phyloP scores from a whole-genome alignment of 1,139 yeast species.

The Blastobotrys buckinghamii region DNA sequence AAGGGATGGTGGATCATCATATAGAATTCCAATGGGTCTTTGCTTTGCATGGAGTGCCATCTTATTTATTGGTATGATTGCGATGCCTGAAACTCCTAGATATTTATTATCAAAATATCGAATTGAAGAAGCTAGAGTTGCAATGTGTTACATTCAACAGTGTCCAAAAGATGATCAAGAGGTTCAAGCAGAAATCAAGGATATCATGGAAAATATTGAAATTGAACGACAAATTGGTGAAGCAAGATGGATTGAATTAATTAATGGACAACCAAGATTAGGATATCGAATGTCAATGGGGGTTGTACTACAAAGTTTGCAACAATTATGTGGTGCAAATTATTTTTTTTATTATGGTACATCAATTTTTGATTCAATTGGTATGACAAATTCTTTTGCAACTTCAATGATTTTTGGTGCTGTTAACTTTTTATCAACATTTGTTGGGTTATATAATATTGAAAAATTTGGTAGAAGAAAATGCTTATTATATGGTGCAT shows the following conservation, averaged over 20 bases:
- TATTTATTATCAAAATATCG: constrained; percentile 50
- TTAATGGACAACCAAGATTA: constrained; percentile 48
- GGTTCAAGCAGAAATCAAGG: constrained; percentile 51
- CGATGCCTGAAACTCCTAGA: constrained; percentile 79
- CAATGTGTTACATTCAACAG: constrained; percentile 58
- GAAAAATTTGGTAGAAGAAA: constrained; percentile 67
- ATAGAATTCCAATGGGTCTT: constrained; percentile 55
- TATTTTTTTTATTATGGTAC: constrained; percentile 81
- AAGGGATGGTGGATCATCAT: constrained; percentile 46
- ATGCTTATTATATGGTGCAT: constrained; percentile 57
- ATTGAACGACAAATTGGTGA: constrained; percentile 55
- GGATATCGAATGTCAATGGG: constrained; percentile 62
- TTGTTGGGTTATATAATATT: constrained; percentile 58
- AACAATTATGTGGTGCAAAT: constrained; percentile 75
- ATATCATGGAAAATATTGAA: constrained; percentile 57
- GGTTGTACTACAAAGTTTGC: constrained; percentile 58
- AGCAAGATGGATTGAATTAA: constrained; percentile 59
- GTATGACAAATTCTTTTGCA: constrained; percentile 56
- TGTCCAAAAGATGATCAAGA: constrained; percentile 55
- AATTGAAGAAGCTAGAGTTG: constrained; percentile 51
- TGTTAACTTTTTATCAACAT: constrained; percentile 72
- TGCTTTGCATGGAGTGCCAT: constrained; percentile 42
- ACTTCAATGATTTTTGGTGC: constrained; percentile 73
- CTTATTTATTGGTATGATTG: constrained; percentile 47
- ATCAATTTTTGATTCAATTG: constrained; percentile 68